Conservation (phyloP, 805 yeast species). For the Yarrowia yakushimensis region DNA sequence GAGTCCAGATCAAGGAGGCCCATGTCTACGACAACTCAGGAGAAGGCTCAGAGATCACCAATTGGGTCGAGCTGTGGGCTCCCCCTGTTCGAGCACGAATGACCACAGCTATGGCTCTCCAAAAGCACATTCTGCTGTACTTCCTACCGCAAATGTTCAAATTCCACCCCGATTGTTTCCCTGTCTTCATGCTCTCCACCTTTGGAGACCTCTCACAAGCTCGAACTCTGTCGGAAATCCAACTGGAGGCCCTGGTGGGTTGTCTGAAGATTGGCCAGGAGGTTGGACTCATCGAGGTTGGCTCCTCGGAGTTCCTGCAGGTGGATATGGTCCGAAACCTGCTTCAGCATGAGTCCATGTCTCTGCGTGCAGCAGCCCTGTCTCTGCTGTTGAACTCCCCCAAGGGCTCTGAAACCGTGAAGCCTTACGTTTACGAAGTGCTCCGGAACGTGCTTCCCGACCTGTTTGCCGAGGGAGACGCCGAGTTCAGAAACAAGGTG, state of each 20-base stretch:
- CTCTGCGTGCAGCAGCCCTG: conserved; percentile 52
- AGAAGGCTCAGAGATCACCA: conserved; percentile 25
- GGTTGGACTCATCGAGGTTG: conserved; percentile 45
- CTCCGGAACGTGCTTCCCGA: conserved; percentile 47
- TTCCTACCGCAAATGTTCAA: conserved; percentile 62
- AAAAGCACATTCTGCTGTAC: conserved; percentile 54
- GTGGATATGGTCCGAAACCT: conserved; percentile 39
- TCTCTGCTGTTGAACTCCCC: conserved; percentile 60
- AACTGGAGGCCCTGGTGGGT: conserved; percentile 47
- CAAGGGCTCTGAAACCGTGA: conserved; percentile 58
- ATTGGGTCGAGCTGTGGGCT: conserved; percentile 57
- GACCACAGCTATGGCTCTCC: conserved; percentile 31
- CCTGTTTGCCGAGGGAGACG: conserved; percentile 59
- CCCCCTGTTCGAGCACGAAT: conserved; percentile 41
- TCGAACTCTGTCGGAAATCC: conserved; percentile 29
- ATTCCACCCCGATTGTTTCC: conserved; percentile 46
- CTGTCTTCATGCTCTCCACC: conserved; percentile 38
- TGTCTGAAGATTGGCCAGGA: conserved; percentile 64
- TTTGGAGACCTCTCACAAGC: neutral
- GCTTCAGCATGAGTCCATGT: conserved; percentile 46
- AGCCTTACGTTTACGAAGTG: conserved; percentile 44
- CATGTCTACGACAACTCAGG: conserved; percentile 5
- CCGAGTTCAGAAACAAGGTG: conserved; percentile 66
- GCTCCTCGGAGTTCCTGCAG: conserved; percentile 42
- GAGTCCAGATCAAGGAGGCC: neutral